These are phyloP conservation scores for Boletus sp. DNA, from an alignment of 1,284 basidiomycete genomes.

Conservation along the genomic window DNA sequence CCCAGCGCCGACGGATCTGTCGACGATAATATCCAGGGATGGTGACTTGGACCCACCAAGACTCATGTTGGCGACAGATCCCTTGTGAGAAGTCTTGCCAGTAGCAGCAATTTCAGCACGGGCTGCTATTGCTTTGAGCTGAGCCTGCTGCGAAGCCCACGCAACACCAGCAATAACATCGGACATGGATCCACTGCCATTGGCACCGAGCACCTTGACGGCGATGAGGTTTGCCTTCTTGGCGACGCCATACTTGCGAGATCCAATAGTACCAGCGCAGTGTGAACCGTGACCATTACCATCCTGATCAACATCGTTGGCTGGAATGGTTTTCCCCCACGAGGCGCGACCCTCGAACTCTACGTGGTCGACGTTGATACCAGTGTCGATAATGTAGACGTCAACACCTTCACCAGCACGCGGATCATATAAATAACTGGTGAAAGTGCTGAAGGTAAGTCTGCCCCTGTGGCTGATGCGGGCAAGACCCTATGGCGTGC, in stretches of 20 bases:
- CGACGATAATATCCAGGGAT: slow-evolving; percentile 82
- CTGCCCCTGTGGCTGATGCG: slow-evolving; percentile 86
- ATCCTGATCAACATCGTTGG: slow-evolving; percentile 74
- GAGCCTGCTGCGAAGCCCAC: slow-evolving; percentile 75
- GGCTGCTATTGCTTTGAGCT: slow-evolving; percentile 53
- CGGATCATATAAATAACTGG: slow-evolving; percentile 75
- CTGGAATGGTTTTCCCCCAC: slow-evolving; percentile 84
- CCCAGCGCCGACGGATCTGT: slow-evolving; percentile 79
- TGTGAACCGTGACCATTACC: slow-evolving; percentile 75
- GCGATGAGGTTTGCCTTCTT: slow-evolving; percentile 91
- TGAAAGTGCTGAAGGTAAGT: slow-evolving; percentile 84
- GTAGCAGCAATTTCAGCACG: slow-evolving; percentile 57
- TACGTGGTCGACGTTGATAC: slow-evolving; percentile 82
- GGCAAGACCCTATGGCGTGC: slow-evolving; percentile 72
- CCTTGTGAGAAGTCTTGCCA: slow-evolving; percentile 81
- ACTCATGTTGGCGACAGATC: slow-evolving; percentile 97
- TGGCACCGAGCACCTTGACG: slow-evolving; percentile 94
- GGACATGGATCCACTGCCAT: slow-evolving; percentile 94
- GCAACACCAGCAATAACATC: slow-evolving; percentile 88
- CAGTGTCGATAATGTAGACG: slow-evolving; percentile 81
- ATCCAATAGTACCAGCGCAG: slow-evolving; percentile 82
- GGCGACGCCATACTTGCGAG: slow-evolving; percentile 85
- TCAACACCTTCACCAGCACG: slow-evolving; percentile 89
- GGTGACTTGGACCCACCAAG: slow-evolving; percentile 94
- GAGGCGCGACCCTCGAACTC: slow-evolving; percentile 86